Conservation (phyloP, 257 asterid species). For the Pogostemon cablin region DNA sequence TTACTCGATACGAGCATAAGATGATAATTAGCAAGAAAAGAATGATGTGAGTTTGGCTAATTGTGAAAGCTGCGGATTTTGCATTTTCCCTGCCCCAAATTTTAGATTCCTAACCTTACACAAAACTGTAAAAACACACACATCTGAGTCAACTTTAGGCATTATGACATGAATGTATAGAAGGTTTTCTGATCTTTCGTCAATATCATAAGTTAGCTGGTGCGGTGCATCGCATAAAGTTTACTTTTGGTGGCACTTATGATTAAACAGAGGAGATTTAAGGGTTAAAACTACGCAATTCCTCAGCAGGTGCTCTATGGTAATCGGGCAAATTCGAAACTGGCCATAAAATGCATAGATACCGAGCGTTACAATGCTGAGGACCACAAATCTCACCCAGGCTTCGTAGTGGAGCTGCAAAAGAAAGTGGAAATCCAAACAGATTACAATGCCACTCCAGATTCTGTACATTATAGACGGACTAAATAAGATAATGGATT, state of each 20-base stretch:
- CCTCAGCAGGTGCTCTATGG: slow-evolving; percentile 61
- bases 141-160: slow-evolving; percentile 1
- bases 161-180: neutral
- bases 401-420: slow-evolving; percentile 94
- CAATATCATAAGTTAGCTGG: neutral
- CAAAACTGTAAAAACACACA: neutral
- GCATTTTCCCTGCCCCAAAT: neutral
- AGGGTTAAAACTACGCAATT: slow-evolving; percentile 42
- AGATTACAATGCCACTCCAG: slow-evolving; percentile 14
- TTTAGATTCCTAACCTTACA: neutral
- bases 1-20: neutral
- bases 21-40: slow-evolving; percentile 1
- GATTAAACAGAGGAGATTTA: slow-evolving; percentile 26
- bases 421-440: slow-evolving; percentile 18
- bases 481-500: slow-evolving; percentile 16
- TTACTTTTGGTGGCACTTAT: neutral
- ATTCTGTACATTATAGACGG: neutral
- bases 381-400: slow-evolving; percentile 83
- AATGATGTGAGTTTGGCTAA: slow-evolving; percentile 3
- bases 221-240: neutral
- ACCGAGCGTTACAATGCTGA: slow-evolving; percentile 66
- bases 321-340: slow-evolving; percentile 55
- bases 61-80: neutral
- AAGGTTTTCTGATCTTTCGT: neutral
- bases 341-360: slow-evolving; percentile 87